Evolutionary conservation across 2,329 filamentous ascomycete species (phyloP), one percentile per base, ranked within the genome.

Genomic region (Xylariaceae sp.): DNA sequence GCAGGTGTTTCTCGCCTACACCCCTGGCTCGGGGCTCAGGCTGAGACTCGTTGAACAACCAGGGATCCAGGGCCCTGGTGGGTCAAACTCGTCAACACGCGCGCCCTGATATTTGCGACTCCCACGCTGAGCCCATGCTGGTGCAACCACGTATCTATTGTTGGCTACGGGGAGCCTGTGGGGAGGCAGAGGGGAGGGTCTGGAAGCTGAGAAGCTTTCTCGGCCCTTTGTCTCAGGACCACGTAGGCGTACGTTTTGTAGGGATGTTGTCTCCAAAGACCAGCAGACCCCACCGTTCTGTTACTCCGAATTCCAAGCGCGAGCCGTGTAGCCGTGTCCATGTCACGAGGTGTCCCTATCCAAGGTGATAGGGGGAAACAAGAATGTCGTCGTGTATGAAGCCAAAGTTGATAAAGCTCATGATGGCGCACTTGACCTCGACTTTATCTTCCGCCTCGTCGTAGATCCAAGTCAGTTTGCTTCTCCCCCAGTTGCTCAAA

Each of bases 391-490:
- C 9, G 10, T n/a, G 31, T 45, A 11, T 17, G 41, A 34, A 16
- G 47, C 52, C 53, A 55, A 59, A 53, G 57, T 54, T 50, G 43
- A 60, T 57, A 56, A 59, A 54, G 43, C 45, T 49, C 55, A 42
- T 38, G 11, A 33, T 10, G 34, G 46, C 40, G 39, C 38, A 28
- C 34, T 45, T n/a, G 31, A 31, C 50, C 51, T 56, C 43, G 50
- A 40, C 54, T 56, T 51, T 59, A 51, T 54, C 56, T 60, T 55
- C 64, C 66, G 64, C 63, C 57, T 53, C 48, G 17, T 53, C 39
- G 58, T 60, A 62, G 63, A 65, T 60, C 60, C 61, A 60, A 64
- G 50, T 51, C 62, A 55, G 50, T 58, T 57, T 60, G 62, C 62
- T 56, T 54, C 52, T 53, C 54, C 52, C 53, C 54, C 47, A 50